Conservation (phyloP, 441 rosid species). For the Corymbia citriodora region DNA sequence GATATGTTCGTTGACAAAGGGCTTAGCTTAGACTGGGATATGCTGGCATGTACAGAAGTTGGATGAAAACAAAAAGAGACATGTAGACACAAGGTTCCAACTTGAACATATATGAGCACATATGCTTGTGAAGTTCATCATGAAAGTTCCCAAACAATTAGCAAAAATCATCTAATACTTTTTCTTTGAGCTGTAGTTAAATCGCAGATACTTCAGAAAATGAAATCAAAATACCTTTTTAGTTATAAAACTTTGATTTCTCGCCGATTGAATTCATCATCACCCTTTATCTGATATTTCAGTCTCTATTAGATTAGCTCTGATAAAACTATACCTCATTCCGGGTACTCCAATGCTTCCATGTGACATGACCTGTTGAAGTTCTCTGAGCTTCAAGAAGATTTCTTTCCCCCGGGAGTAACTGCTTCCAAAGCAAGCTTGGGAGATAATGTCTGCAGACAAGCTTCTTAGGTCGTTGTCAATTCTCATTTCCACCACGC, state of each 20-base stretch:
- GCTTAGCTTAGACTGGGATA: neutral
- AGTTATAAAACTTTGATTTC: neutral
- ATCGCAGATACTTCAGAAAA: neutral
- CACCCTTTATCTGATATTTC: neutral
- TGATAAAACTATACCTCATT: constrained; percentile 17
- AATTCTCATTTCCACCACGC: constrained; percentile 24
- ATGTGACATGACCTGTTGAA: constrained; percentile 29
- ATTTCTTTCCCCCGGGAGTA: constrained; percentile 44
- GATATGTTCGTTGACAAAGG: neutral
- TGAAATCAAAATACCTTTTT: neutral
- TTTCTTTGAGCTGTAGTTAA: neutral
- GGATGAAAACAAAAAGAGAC: neutral
- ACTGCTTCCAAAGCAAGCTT: constrained; percentile 63
- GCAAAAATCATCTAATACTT: neutral
- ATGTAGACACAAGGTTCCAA: neutral
- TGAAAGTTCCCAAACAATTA: neutral
- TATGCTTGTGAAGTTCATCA: neutral
- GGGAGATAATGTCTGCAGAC: constrained; percentile 54
- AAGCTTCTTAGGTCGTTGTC: constrained; percentile 38
- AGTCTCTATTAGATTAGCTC: neutral
- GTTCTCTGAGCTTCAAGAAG: constrained; percentile 28
- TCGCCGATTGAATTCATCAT: neutral
- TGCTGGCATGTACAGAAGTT: neutral
- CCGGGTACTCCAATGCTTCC: constrained; percentile 30
- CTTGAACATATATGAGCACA: neutral